These are phyloP conservation scores for Helotiales sp. DNA, from an alignment of 2,329 filamentous ascomycete genomes.

Conservation along the genomic window DNA sequence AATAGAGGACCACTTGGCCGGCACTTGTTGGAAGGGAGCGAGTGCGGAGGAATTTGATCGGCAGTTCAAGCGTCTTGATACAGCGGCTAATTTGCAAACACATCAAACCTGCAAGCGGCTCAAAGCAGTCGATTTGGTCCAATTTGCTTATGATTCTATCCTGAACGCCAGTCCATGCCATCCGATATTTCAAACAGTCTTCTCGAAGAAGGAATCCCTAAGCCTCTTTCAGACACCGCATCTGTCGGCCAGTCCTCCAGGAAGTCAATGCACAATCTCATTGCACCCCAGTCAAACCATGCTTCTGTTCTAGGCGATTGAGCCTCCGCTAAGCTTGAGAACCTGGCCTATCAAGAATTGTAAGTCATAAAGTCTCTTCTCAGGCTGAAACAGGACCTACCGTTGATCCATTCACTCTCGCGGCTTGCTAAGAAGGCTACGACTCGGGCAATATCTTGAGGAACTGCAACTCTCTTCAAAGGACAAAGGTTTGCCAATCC, in stretches of 20 bases:
- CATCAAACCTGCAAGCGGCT: not conserved
- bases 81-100: too few species aligned
- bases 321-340: constrained; percentile 29
- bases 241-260: not conserved
- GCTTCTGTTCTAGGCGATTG: constrained; percentile 10
- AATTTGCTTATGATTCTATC: not conserved
- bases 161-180: not conserved
- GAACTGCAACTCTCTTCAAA: constrained; percentile 57
- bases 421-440: constrained; percentile 47
- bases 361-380: not conserved
- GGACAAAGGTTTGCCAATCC: constrained; percentile 54
- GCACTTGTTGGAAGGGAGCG: too few species aligned
- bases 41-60: too few species aligned
- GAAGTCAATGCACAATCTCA: not conserved
- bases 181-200: not conserved
- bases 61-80: not conserved
- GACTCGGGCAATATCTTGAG: constrained; percentile 53
- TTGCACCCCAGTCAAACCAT: not conserved
- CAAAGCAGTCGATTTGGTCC: not conserved
- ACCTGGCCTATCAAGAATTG: constrained; percentile 24
- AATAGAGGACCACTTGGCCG: too few species aligned
- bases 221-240: not conserved
- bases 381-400: constrained; percentile 40
- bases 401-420: constrained; percentile 66
- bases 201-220: not conserved